Evolutionary conservation across 2,329 filamentous ascomycete genomes (phyloP).

Genomic region (Fusarium sulawesiense): DNA sequence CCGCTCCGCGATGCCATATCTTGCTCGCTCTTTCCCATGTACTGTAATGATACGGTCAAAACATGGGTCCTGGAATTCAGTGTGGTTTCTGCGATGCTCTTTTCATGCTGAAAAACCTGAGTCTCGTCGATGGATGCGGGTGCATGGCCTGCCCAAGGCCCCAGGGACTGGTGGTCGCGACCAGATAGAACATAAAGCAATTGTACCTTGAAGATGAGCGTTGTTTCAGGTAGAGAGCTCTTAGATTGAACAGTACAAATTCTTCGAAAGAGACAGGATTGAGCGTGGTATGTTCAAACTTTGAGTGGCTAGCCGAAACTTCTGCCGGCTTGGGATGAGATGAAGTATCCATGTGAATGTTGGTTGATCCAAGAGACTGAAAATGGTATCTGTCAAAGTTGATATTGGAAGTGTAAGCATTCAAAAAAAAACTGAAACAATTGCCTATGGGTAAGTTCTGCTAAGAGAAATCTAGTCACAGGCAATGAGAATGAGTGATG

Average conservation of each 20-base stretch:
- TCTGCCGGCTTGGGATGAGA: neutral
- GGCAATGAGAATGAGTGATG: neutral
- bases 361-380: neutral
- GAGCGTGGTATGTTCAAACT: neutral
- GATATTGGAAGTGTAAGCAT: neutral
- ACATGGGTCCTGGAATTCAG: too few relatives aligned
- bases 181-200: neutral
- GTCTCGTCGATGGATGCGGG: neutral
- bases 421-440: neutral
- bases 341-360: neutral
- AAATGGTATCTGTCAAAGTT: neutral
- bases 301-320: neutral
- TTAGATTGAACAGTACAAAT: neutral
- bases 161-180: neutral
- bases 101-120: neutral
- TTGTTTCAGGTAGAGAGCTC: neutral
- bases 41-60: too few relatives aligned
- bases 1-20: neutral
- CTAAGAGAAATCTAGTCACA: neutral
- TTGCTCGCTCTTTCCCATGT: neutral
- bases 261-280: neutral
- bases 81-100: too few relatives aligned
- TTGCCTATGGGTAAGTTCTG: neutral
- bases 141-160: neutral
- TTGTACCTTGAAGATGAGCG: neutral